Percentiles rank a stretch among this genome's conserved stretches.
phyloP scores from a whole-genome alignment of 441 rosid genomes.

The Theobroma grandiflorum region DNA sequence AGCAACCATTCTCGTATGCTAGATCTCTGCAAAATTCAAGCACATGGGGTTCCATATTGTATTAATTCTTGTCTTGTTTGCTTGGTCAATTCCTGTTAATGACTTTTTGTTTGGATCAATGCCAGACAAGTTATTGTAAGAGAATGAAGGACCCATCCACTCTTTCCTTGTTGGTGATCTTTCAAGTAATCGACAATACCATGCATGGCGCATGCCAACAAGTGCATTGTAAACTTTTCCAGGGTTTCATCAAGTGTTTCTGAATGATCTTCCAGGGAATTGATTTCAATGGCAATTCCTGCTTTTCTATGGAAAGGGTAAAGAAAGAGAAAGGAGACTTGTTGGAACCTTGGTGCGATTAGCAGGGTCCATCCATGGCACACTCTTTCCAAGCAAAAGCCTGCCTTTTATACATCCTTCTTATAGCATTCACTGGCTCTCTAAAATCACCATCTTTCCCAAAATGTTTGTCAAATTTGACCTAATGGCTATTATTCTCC shows the following conservation, averaged over 20 bases:
- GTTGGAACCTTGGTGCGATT: conserved; percentile 35
- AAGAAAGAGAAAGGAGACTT: background rate
- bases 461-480: no score
- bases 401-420: conserved; percentile 51
- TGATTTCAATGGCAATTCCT: conserved; percentile 52
- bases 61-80: conserved; percentile 31
- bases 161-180: conserved; percentile 13
- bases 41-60: no score
- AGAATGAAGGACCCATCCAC: no score
- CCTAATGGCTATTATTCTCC: no score
- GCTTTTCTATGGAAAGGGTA: background rate
- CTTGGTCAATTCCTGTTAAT: conserved; percentile 39
- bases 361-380: conserved; percentile 53
- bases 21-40: no score
- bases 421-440: conserved; percentile 49
- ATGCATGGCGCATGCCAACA: conserved; percentile 23
- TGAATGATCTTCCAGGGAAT: conserved; percentile 58
- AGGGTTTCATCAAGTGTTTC: conserved; percentile 41
- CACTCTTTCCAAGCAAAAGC: conserved; percentile 47
- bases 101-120: no score
- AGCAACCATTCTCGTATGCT: no score
- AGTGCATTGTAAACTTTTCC: conserved; percentile 23
- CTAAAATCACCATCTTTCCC: conserved; percentile 36
- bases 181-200: conserved; percentile 24
- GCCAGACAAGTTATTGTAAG: no score